These are phyloP conservation scores for Phytophthora kernoviae DNA, from an alignment of 352 stramenopile genomes.

Conservation along the genomic window DNA sequence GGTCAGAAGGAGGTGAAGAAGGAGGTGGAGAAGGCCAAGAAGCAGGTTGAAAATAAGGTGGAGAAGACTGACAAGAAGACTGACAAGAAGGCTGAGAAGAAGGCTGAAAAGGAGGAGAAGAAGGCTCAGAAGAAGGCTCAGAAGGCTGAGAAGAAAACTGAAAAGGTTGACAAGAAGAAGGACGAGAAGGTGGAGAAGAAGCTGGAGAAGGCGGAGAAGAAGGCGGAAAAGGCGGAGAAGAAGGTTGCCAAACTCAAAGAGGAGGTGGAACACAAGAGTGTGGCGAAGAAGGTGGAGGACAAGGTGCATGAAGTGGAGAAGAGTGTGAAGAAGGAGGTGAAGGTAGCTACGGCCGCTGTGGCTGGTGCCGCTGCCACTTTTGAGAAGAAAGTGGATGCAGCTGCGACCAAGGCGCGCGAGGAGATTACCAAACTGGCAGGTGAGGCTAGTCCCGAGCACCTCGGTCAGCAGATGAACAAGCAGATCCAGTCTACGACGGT, in stretches of 20 bases:
- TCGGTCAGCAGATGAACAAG: constrained; percentile 58
- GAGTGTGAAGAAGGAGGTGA: constrained; percentile 35
- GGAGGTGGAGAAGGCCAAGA: constrained; percentile 19
- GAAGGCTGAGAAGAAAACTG: constrained; percentile 22
- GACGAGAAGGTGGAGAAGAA: constrained; percentile 25
- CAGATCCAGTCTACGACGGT: constrained; percentile 75
- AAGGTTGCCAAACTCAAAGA: constrained; percentile 30
- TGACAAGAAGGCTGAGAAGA: constrained; percentile 16
- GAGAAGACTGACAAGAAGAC: constrained; percentile 26
- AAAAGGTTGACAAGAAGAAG: constrained; percentile 21
- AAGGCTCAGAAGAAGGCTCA: constrained; percentile 27
- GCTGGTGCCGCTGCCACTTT: constrained; percentile 36
- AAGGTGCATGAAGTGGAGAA: constrained; percentile 37
- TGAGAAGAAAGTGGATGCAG: constrained; percentile 70
- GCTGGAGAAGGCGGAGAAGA: constrained; percentile 14
- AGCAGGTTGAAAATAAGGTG: constrained; percentile 18
- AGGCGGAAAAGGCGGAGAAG: constrained; percentile 23
- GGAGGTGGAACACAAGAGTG: constrained; percentile 24
- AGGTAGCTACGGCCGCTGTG: constrained; percentile 31
- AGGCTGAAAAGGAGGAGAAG: constrained; percentile 31
- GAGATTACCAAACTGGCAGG: constrained; percentile 63
- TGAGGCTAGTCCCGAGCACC: constrained; percentile 50
- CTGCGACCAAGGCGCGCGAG: constrained; percentile 57
- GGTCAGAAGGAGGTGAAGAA: constrained; percentile 38
- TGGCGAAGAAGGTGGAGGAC: constrained; percentile 40